Base-by-base conservation (phyloP, 768 basidiomycete genomes). In the Gymnopilus dilepis region DNA sequence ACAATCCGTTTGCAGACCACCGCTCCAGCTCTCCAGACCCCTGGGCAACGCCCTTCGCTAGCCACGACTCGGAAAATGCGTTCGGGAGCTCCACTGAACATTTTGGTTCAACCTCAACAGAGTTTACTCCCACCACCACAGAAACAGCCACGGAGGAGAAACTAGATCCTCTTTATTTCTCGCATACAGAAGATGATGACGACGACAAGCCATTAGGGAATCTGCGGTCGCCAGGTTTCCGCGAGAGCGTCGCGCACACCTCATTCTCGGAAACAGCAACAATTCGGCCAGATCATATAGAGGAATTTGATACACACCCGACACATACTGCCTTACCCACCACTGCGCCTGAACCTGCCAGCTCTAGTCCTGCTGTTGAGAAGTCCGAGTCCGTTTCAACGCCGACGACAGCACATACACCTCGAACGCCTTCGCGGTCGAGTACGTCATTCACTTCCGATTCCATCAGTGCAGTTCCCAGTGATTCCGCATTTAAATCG, bases 1-100 rank as follows among this genome's bases (percentile, higher is more conserved):
- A 86, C 59, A 92, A 92, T 67, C 91, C 91, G 0, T 92, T 93
- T 62, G 85, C 85, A 38, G 86, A 90, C 70, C 88, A 83, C 60
- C 82, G 90, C 42, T 86, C 89, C 21, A 70, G 74, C 65, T 91
- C 90, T 19, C 88, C 89, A 42, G 91, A 92, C 72, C 91, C 91
- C 65, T 93, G 91, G 91, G 78, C 88, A 4, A 83, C 82, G 60
- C 87, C 85, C 38, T 86, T 81, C 63, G 79, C 79, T 42, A 70
- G 69, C 45, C 70, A 69, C 64, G 63, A 73, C 43, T 64, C 70
- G 33, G 74, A 62, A 19, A 62, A 77, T 54, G 69, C 68, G 7
- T 75, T 75, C 62, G 73, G 69, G 6, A 66, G 45, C 28, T 56
- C 70, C 4, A 34, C 70, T 37, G 65, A 69, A 45, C 61, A 66